Base-by-base conservation (phyloP, 345 rosid species). In the Rhodamnia argentea region DNA sequence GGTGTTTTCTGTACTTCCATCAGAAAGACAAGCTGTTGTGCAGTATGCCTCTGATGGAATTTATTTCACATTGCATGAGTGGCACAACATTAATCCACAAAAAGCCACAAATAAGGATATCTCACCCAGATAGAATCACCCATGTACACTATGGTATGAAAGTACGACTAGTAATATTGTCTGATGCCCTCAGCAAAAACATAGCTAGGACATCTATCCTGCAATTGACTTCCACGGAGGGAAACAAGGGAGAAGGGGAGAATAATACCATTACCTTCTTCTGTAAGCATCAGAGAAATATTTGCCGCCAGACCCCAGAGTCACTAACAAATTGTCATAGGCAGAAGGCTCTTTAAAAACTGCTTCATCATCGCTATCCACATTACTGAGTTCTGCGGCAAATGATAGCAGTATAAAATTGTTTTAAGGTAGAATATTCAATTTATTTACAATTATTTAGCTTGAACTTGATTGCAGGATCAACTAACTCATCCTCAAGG, bases 261-360 rank as follows among this genome's bases (percentile, higher is more conserved):
- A 56, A 29, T 50, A 83, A 29, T 32, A 55, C 42, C 42, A 57
- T 86, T 89, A 95, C 97, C 97, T 93, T 88, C 88, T 91, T 89
- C 88, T 84, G 85, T 86, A 91, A 59, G 89, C 91, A 90, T 90
- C 88, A 10, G 92, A 91, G 85, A 90, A 84, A 89, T 90, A 86
- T 84, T 88, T 90, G 89, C 91, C 87, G 24, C 90, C 85, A 8
- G 95, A 91, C 84, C 90, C 89, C n/a, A 95, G 91, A 84, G 91
- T 91, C 85, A 60, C 88, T 70, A 93, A 82, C 89, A 94, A 88
- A 85, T 84, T 89, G 60, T 94, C 88, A 83, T 93, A 94, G 7
- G 83, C 51, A 4, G 94, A 90, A 4, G 92, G 89, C 86, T 93
- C 93, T 83, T 89, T 91, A 86, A 87, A 86, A 84, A 87, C 70